phyloP scores from a whole-genome alignment of 352 stramenopile species.

The Thraustochytrium striatum region DNA sequence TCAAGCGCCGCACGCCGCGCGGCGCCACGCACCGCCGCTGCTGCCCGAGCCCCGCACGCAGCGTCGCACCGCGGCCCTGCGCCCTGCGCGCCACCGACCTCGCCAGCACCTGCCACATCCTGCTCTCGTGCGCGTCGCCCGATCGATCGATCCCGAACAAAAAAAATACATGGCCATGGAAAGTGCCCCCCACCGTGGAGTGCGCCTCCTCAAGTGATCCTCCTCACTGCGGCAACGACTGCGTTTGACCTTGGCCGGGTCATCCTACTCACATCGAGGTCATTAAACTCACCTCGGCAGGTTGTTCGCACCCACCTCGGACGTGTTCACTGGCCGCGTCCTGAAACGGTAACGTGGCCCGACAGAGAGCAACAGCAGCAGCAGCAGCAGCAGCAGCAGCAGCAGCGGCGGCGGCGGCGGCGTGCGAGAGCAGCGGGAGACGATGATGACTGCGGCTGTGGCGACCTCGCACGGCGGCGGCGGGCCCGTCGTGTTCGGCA shows the following conservation, averaged over 20 bases:
- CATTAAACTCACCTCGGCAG: too few relatives aligned
- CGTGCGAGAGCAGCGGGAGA: not conserved
- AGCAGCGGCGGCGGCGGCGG: too few relatives aligned
- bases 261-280: too few relatives aligned
- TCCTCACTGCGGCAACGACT: too few relatives aligned
- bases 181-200: too few relatives aligned
- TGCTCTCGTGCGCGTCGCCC: too few relatives aligned
- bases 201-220: too few relatives aligned
- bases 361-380: not conserved
- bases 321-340: not conserved
- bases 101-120: not conserved
- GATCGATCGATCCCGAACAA: too few relatives aligned
- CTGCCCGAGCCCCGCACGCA: not conserved
- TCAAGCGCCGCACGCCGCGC: not conserved
- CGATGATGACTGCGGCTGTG: not conserved
- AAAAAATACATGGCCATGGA: too few relatives aligned
- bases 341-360: not conserved
- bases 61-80: not conserved
- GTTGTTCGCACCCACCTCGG: too few relatives aligned
- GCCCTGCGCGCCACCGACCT: not conserved
- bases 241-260: too few relatives aligned
- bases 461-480: not conserved
- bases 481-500: slow-evolving; percentile 25
- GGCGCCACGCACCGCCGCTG: not conserved
- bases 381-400: not conserved